These are phyloP conservation scores for Fusarium sp. DNA, from an alignment of 2,329 filamentous ascomycete genomes.

Conservation along the genomic window DNA sequence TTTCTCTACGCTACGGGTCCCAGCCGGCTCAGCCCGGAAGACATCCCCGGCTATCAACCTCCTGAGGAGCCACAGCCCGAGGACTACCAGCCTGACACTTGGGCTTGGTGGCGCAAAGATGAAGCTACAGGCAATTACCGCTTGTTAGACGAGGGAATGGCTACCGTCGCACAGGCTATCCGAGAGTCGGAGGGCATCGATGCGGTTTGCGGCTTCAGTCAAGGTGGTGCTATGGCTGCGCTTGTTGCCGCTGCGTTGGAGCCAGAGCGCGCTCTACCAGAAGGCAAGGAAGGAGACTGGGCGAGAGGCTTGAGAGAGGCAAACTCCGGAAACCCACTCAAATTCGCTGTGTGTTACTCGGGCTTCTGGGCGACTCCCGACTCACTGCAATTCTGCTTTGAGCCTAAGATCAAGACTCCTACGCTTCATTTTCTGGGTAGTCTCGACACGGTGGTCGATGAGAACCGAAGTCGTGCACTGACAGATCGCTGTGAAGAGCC, in stretches of 20 bases:
- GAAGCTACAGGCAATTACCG: conserved; percentile 72
- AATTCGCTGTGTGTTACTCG: conserved; percentile 80
- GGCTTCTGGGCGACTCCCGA: conserved; percentile 76
- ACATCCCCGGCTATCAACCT: conserved; percentile 75
- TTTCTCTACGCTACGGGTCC: conserved; percentile 78
- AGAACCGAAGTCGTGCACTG: conserved; percentile 74
- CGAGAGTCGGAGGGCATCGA: conserved; percentile 75
- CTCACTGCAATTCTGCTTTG: conserved; percentile 72
- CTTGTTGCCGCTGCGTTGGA: conserved; percentile 81
- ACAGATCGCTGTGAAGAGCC: conserved; percentile 71
- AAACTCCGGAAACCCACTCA: conserved; percentile 62
- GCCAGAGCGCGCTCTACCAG: conserved; percentile 44
- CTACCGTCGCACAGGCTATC: conserved; percentile 69
- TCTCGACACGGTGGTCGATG: conserved; percentile 89
- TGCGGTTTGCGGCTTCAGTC: conserved; percentile 83
- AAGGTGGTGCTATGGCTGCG: conserved; percentile 78
- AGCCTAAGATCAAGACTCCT: conserved; percentile 79
- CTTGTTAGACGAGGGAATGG: conserved; percentile 76
- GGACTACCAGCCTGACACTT: conserved; percentile 72
- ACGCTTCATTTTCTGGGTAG: conserved; percentile 85
- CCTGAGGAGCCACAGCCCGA: conserved; percentile 55
- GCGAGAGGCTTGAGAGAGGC: conserved; percentile 59
- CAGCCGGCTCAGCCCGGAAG: conserved; percentile 67
- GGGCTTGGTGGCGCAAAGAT: conserved; percentile 84
- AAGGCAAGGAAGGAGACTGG: conserved; percentile 54